phyloP scores from a whole-genome alignment of 495 filamentous ascomycete species.

The Melanomma pulvis-pyrius region DNA sequence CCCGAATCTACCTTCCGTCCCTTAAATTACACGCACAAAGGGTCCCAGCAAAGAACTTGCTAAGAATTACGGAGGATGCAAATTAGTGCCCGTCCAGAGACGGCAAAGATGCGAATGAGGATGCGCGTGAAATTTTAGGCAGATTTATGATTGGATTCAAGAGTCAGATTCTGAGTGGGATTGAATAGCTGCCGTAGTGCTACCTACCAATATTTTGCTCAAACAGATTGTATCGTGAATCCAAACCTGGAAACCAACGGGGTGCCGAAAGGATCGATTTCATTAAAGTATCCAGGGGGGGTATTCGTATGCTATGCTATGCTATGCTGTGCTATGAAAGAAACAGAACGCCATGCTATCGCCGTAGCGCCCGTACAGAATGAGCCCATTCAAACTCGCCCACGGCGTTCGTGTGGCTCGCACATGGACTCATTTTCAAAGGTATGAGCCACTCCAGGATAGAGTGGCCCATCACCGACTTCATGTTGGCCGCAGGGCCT shows the following conservation, averaged over 20 bases:
- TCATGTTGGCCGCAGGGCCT: conserved; percentile 10
- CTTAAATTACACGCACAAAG: no score
- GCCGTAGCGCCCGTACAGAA: conserved; percentile 13
- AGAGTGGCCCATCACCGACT: conserved; percentile 21
- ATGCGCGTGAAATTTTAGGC: no score
- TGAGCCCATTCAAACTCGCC: conserved; percentile 27
- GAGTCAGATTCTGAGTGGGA: no score
- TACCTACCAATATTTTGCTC: background rate
- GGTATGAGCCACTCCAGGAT: conserved; percentile 30
- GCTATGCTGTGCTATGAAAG: background rate
- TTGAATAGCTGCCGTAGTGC: no score
- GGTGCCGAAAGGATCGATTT: background rate
- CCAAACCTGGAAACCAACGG: no score
- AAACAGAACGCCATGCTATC: background rate
- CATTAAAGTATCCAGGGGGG: background rate
- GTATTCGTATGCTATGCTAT: background rate
- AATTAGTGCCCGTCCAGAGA: no score
- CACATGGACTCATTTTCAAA: conserved; percentile 25
- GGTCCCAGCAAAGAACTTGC: no score
- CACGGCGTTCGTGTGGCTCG: background rate
- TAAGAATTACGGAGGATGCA: no score
- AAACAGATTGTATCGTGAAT: background rate
- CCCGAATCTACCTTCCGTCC: no score
- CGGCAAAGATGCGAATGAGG: no score
- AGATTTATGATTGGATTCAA: no score